phyloP scores from a whole-genome alignment of 305 asterid genomes.

The Solanum hybrid region DNA sequence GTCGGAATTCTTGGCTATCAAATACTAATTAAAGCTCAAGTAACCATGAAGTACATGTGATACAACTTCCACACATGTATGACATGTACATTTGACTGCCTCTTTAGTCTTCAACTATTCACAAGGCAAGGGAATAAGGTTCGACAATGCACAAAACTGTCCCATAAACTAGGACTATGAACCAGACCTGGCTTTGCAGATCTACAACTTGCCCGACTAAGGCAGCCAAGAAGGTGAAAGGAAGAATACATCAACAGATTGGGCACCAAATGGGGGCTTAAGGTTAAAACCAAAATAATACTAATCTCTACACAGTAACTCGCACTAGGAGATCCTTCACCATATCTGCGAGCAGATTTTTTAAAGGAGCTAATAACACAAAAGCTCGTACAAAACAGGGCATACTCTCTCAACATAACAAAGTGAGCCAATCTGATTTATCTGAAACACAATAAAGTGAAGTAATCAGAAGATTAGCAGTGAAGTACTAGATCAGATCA shows the following conservation, averaged over 20 bases:
- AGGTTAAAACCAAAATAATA: not conserved
- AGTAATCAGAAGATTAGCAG: not conserved
- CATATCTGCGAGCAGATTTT: not conserved
- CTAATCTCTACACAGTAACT: not conserved
- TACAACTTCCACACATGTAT: not conserved
- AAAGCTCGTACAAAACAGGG: not conserved
- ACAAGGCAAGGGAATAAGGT: slow-evolving; percentile 4
- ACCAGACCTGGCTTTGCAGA: not conserved
- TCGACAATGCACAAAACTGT: slow-evolving; percentile 4
- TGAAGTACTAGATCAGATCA: not conserved
- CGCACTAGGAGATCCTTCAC: not conserved
- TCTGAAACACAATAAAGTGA: slow-evolving; percentile 4
- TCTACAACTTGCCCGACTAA: not conserved
- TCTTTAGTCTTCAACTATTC: slow-evolving; percentile 1
- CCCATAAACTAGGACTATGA: slow-evolving; percentile 1
- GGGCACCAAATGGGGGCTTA: not conserved
- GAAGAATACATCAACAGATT: not conserved
- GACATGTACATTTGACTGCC: slow-evolving; percentile 4
- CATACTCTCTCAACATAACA: not conserved
- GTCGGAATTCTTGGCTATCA: not conserved
- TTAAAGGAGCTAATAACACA: not conserved
- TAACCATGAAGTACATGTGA: not conserved
- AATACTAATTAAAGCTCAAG: not conserved
- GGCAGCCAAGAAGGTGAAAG: slow-evolving; percentile 2
- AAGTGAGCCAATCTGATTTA: not conserved